Evolutionary conservation across 202 grass and related monocot species (phyloP).

Genomic region (Panicum hallii): DNA sequence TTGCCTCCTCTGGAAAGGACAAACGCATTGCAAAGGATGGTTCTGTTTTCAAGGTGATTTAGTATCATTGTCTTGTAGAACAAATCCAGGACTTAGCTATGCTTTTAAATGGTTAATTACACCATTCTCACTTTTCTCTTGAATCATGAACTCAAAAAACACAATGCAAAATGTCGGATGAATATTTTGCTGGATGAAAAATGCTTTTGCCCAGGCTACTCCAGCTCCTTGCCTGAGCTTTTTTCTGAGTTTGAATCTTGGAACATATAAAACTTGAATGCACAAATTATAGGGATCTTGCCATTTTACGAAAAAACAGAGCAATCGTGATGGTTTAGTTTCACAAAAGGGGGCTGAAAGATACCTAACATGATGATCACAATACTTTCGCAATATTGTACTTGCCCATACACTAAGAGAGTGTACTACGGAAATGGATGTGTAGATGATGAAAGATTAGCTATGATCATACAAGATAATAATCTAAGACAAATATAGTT

Average conservation of each 20-base stretch:
- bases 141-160: slow-evolving; percentile 25
- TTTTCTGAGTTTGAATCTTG: slow-evolving; percentile 8
- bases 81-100: slow-evolving; percentile 27
- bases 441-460: slow-evolving; percentile 1
- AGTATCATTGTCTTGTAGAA: slow-evolving; percentile 37
- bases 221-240: slow-evolving; percentile 2
- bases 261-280: neutral
- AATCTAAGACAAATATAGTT: slow-evolving; percentile 14
- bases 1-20: slow-evolving; percentile 78
- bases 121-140: slow-evolving; percentile 26
- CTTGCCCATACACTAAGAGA: neutral
- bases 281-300: neutral
- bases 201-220: slow-evolving; percentile 22
- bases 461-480: neutral
- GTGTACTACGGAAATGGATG: neutral
- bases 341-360: neutral
- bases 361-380: neutral
- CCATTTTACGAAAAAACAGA: slow-evolving; percentile 8
- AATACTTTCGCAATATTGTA: neutral
- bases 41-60: slow-evolving; percentile 89
- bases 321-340: neutral
- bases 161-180: slow-evolving; percentile 12
- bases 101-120: slow-evolving; percentile 35
- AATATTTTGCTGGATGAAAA: slow-evolving; percentile 33
- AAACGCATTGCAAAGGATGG: slow-evolving; percentile 90